Percentiles rank a stretch among this genome's conserved stretches.
Conservation (phyloP, 208 protist genomes). For the Acanthamoeba culbertsoni region DNA sequence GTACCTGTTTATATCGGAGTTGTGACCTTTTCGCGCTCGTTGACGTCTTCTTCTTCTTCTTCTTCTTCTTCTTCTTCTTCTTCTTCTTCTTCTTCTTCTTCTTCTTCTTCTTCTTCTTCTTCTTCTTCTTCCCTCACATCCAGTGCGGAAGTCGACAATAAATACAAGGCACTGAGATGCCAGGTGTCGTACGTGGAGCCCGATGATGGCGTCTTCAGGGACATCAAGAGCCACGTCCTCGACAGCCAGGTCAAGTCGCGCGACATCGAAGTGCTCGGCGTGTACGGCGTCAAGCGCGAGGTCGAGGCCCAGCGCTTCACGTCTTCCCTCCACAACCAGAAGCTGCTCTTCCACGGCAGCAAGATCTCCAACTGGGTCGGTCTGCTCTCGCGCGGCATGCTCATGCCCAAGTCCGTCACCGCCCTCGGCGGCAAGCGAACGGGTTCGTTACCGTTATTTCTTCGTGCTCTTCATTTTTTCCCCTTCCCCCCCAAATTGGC, state of each 20-base stretch:
- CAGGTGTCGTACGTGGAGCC: not conserved
- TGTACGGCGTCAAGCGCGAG: not conserved
- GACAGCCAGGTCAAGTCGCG: not conserved
- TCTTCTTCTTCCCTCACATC: not conserved
- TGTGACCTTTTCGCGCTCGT: too few relatives aligned
- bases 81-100: too few relatives aligned
- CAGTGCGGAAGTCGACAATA: not conserved
- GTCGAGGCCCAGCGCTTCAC: not conserved
- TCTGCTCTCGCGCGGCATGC: slow-evolving; percentile 58
- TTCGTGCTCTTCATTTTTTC: not conserved
- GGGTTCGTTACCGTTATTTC: not conserved
- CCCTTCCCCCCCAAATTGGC: not conserved
- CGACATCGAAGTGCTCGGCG: not conserved
- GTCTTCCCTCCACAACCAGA: not conserved
- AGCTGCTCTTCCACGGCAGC: not conserved
- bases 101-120: not conserved
- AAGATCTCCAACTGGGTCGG: slow-evolving; percentile 64
- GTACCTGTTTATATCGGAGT: too few relatives aligned
- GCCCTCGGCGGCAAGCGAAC: slow-evolving; percentile 13
- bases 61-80: too few relatives aligned
- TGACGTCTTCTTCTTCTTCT: too few relatives aligned
- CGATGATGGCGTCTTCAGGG: not conserved
- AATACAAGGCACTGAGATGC: slow-evolving; percentile 26
- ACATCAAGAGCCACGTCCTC: not conserved
- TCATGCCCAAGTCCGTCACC: slow-evolving; percentile 60